These are phyloP conservation scores for Mucor racemosus DNA, from an alignment of 371 early-diverging fungal genomes.

Conservation along the genomic window DNA sequence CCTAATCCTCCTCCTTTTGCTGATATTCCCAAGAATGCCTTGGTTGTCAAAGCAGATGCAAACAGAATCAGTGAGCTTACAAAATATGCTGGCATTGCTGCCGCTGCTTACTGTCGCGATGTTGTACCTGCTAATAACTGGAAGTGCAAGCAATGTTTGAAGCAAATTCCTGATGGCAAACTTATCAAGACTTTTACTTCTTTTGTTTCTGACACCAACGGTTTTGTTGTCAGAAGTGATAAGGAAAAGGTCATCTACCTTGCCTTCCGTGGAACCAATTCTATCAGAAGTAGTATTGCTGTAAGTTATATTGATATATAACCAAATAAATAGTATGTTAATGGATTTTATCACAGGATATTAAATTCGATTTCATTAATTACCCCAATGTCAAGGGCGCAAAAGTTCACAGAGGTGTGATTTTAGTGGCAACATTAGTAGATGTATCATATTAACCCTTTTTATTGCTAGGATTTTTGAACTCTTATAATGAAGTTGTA, in stretches of 20 bases:
- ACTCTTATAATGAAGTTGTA: conserved; percentile 15
- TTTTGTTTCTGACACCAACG: conserved; percentile 20
- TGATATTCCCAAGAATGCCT: not conserved
- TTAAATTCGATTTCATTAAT: not conserved
- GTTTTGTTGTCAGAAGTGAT: conserved; percentile 29
- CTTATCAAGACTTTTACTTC: conserved; percentile 27
- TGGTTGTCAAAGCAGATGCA: conserved; percentile 6
- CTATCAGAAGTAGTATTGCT: conserved; percentile 19
- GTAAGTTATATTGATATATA: conserved; percentile 5
- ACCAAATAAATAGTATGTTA: not conserved
- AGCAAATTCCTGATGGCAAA: conserved; percentile 25
- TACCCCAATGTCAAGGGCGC: conserved; percentile 32
- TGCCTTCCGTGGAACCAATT: conserved; percentile 33
- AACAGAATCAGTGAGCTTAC: conserved; percentile 10
- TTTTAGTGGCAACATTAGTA: not conserved
- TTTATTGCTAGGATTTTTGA: conserved; percentile 17
- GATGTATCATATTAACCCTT: not conserved
- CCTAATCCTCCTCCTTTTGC: conserved; percentile 11
- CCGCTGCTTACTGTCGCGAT: conserved; percentile 28
- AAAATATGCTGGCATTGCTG: conserved; percentile 21
- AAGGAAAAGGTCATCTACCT: conserved; percentile 22
- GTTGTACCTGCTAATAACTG: conserved; percentile 21
- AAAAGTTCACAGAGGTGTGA: conserved; percentile 25
- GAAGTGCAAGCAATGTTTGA: conserved; percentile 25
- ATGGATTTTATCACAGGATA: conserved; percentile 13